phyloP scores from a whole-genome alignment of 352 stramenopile species.

The Phytophthora fragariaefolia region DNA sequence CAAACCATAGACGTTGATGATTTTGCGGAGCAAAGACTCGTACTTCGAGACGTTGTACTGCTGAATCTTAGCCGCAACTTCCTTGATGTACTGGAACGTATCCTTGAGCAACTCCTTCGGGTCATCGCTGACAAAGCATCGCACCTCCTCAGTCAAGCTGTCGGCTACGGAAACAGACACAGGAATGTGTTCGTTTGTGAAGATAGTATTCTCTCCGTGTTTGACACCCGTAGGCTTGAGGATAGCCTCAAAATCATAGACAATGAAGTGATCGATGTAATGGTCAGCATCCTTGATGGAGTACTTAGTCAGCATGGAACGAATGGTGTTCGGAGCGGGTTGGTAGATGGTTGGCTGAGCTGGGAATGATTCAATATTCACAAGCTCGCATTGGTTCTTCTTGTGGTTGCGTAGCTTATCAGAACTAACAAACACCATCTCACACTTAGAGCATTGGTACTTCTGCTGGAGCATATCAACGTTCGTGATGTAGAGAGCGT shows the following conservation, averaged over 20 bases:
- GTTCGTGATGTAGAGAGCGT: constrained; percentile 4
- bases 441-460: constrained; percentile 7
- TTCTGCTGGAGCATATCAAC: constrained; percentile 4
- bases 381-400: constrained; percentile 4
- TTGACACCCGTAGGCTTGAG: too few species aligned
- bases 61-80: not conserved
- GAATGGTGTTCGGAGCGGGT: not conserved
- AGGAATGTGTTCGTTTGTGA: constrained; percentile 7
- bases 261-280: too few species aligned
- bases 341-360: constrained; percentile 2
- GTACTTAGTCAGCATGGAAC: not conserved
- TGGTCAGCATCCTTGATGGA: too few species aligned
- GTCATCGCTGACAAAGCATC: constrained; percentile 2
- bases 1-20: constrained; percentile 6
- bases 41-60: constrained; percentile 4
- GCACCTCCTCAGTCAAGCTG: constrained; percentile 1
- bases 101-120: not conserved
- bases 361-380: constrained; percentile 4
- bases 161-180: constrained; percentile 3
- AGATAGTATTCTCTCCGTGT: constrained; percentile 7
- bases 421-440: constrained; percentile 7
- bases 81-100: not conserved
- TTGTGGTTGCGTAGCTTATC: not conserved
- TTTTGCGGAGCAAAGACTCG: constrained; percentile 1
- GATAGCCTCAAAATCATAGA: too few species aligned